phyloP scores from a whole-genome alignment of 148 eudicot genomes.

The Chenopodium album region DNA sequence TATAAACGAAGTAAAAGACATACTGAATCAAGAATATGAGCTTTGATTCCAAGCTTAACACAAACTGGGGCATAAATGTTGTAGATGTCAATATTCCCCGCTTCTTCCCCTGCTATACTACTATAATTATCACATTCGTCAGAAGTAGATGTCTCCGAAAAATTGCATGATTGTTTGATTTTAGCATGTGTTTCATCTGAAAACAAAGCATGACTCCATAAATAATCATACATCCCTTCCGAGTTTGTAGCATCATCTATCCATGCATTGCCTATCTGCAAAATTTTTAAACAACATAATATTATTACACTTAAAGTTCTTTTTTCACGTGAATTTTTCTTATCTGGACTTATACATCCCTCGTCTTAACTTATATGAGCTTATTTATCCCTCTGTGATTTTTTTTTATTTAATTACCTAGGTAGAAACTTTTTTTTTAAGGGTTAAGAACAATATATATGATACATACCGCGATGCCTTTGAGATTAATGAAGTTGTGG shows the following conservation, averaged over 20 bases:
- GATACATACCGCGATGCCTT: slow-evolving; percentile 41
- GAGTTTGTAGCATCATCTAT: slow-evolving; percentile 28
- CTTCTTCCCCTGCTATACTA: slow-evolving; percentile 3
- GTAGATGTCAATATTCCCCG: slow-evolving; percentile 36
- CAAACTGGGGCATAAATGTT: slow-evolving; percentile 44
- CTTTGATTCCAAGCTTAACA: slow-evolving; percentile 9
- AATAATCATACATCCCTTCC: slow-evolving; percentile 32
- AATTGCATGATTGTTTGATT: slow-evolving; percentile 26
- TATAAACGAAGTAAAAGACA: neutral
- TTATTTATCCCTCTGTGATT: too few species aligned
- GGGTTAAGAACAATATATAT: too few species aligned
- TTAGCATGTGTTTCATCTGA: slow-evolving; percentile 36
- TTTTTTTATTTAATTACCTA: too few species aligned
- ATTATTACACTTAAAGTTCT: neutral
- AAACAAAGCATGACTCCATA: slow-evolving; percentile 38
- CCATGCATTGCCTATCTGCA: slow-evolving; percentile 46
- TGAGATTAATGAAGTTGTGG: slow-evolving; percentile 36
- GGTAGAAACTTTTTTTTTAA: neutral
- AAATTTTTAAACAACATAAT: neutral
- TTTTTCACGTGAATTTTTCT: neutral
- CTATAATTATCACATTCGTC: slow-evolving; percentile 10
- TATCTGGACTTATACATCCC: neutral
- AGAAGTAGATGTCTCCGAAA: neutral
- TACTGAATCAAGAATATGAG: slow-evolving; percentile 30
- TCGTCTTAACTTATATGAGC: neutral